Percentiles rank a stretch among this genome's conserved stretches.
Conservation (phyloP, 352 stramenopile genomes). For the Phytophthora pini region DNA sequence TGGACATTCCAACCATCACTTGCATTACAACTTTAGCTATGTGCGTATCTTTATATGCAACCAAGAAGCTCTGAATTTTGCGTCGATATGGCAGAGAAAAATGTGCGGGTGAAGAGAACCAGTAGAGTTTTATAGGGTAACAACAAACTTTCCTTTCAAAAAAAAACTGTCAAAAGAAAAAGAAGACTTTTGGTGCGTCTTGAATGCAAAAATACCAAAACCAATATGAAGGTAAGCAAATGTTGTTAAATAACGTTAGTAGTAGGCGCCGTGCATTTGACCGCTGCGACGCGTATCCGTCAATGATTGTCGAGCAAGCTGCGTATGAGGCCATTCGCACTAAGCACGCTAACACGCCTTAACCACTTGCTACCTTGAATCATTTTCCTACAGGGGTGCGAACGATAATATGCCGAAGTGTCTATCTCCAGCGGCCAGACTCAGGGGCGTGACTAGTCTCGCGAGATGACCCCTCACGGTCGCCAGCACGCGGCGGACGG, state of each 20-base stretch:
- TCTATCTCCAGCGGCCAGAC: conserved; percentile 74
- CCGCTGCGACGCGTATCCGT: conserved; percentile 15
- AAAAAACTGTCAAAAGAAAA: too few species aligned
- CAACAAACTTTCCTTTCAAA: too few species aligned
- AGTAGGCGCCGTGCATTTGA: conserved; percentile 16
- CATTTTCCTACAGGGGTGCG: conserved; percentile 21
- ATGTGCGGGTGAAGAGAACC: neutral
- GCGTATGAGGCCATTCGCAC: conserved; percentile 30
- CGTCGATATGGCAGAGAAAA: neutral
- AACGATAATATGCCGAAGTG: conserved; percentile 3
- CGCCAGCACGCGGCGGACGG: conserved; percentile 50
- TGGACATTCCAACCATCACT: neutral
- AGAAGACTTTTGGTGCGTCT: too few species aligned
- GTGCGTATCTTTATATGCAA: too few species aligned
- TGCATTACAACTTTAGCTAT: neutral
- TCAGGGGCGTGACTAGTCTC: conserved; percentile 56
- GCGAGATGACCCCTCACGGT: conserved; percentile 42
- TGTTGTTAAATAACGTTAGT: conserved; percentile 23
- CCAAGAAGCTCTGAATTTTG: too few species aligned
- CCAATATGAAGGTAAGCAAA: neutral
- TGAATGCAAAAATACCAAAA: too few species aligned
- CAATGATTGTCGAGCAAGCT: conserved; percentile 28
- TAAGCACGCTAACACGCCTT: conserved; percentile 21
- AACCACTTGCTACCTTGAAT: conserved; percentile 32
- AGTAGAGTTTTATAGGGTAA: too few species aligned